Base-by-base conservation (phyloP, 208 protist genomes). In the Zelonia costaricensis region DNA sequence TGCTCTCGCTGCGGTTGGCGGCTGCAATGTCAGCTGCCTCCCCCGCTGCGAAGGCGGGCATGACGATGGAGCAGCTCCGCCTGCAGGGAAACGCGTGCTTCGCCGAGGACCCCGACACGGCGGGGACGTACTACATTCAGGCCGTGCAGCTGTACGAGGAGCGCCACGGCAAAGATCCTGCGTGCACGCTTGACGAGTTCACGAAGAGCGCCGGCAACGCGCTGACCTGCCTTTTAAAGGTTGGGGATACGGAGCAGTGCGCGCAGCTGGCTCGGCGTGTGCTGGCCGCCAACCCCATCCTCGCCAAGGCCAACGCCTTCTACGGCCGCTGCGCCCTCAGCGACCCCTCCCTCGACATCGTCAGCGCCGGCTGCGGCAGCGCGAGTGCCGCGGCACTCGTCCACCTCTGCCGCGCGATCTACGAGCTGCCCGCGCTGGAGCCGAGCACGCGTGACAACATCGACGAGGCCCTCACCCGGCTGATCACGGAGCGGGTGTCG, bases 261-360 rank as follows among this genome's bases (percentile, higher is more conserved):
- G 69, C 65, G 1, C 51, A 58, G 13, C 20, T 92, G 16, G 84
- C 84, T 5, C 44, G 54, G 23, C 71, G 78, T 4, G 83, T 70
- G 47, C 76, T 93, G 1, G 53, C 27, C 4, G 40, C 65, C 0
- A 93, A 95, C 47, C 84, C 86, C 0, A 79, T 93, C 30, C 58
- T 93, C 10, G 86, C 85, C 4, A 95, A 95, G 65, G 86, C 82
- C 1, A 91, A 93, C 69, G 89, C 86, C 16, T 88, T 93, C 60
- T 69, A 82, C 59, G 89, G 86, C 18, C 70, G 82, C 16, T 88
- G 82, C 43, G 54, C 76, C 0, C 43, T 87, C 23, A 35, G 53
- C 30, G 53, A 76, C 23, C 60, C 54, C 0, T 67, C 74, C 15
- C 12, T 82, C 15, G 45, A 60, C 30, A 15, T 44, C 12, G 42